Evolutionary conservation across 305 asterid species (phyloP), one percentile per base, ranked within the genome.

Genomic region (Ilex paraguariensis): DNA sequence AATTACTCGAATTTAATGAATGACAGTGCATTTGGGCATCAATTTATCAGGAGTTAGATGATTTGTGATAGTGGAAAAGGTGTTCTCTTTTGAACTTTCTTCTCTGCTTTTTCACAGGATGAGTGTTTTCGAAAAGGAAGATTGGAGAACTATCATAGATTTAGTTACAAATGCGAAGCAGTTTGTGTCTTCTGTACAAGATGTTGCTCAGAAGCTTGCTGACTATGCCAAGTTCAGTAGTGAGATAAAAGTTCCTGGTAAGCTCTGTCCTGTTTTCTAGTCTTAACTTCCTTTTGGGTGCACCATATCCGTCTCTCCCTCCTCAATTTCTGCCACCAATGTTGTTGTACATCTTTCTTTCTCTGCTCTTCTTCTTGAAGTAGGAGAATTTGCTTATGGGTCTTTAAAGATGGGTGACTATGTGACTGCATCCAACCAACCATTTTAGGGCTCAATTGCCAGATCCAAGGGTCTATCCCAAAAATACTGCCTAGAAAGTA

Each of bases 161-260:
- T 81, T 90, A 61, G 91, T 90, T 52, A 71, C 90, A 57, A 94
- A 88, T 74, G 99, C 96, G 49, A 94, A 83, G 82, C 97, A 86
- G 72, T 88, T 84, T 10, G 91, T 87, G 64, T 77, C 90, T 52
- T 86, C 91, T 65, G 85, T 90, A 59, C 99, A 94, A 81, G 96
- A 88, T 45, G 95, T 82, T 39, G 90, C 95, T 60, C 74, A 89
- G 70, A 94, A 80, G 74, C 83, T 94, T 52, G 84, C 95, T 61
- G 95, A 86, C 13, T 88, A 82, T 78, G 85, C 99, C 68, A 86
- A 83, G 61, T 73, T 82, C 62, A 73, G 85, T 66, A 89, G 95
- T 56, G 77, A 80, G 64, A 66, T 78, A 33, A 69, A 73, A 53
- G 16, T 42, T 71, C 59, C 81, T 52, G 95, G 97, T 90, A 77